Base-by-base conservation (phyloP, 495 filamentous ascomycete genomes). In the Delitschia confertaspora region DNA sequence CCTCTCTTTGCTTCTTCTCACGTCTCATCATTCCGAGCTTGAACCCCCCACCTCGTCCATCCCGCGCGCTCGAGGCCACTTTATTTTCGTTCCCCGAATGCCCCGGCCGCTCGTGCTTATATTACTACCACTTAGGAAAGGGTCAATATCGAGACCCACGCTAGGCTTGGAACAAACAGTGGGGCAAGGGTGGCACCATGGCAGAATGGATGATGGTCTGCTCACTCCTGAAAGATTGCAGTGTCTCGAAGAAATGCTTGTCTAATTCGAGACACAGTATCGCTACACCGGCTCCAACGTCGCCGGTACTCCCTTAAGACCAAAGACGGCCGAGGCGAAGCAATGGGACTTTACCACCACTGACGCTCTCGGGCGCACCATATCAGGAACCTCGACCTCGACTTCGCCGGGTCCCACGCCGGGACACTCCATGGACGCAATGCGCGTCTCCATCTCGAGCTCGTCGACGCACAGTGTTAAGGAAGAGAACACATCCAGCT, bases 181-280 rank as follows among this genome's bases (percentile, higher is more conserved):
- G 47, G 53, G 53, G 47, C 43, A 44, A 38, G 51, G 51, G 39
- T 45, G 44, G 18, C 16, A 44, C 23, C 19, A 55, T 56, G 53
- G 53, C 53, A 18, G 53, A 56, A 41, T 56, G 53, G 53, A 47
- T 51, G 38, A 51, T 56, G 53, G 53, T 56, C 23, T 31, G 42
- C 41, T 19, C 7, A n/a, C 53, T 43, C 42, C 40, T 23, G 18
- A 18, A 35, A 21, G 26, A 42, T 26, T 34, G 23, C 43, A 14
- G 42, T 46, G 14, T 47, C 19, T 26, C 29, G 38, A 27, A 27
- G 41, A 30, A 36, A 33, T 47, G 33, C 23, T 30, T 24, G 30
- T 13, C 47, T 56, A 44, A 51, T 38, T 38, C 37, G 53, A 51
- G 42, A 29, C 43, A 11, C 30, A 56, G 53, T 51, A 56, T 38